Evolutionary conservation across 2,329 filamentous ascomycete species (phyloP).

Genomic region (Colletotrichum agaves): DNA sequence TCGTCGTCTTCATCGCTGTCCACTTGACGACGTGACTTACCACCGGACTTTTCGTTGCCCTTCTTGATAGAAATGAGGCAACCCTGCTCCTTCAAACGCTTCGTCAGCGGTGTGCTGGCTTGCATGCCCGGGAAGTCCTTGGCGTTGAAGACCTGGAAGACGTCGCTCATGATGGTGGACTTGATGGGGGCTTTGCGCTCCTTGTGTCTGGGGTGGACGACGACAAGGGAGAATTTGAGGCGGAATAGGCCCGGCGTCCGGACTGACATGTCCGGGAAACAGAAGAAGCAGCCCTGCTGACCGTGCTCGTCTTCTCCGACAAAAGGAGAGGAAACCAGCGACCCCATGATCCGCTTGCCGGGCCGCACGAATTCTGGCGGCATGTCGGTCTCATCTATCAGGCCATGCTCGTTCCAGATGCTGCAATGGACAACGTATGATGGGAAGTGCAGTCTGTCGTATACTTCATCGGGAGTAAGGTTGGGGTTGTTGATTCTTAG

Average conservation of each 20-base stretch:
- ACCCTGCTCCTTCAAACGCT: constrained; percentile 80
- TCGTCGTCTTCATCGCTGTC: constrained; percentile 60
- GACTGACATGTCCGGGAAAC: constrained; percentile 84
- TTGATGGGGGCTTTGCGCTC: constrained; percentile 64
- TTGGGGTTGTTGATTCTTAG: constrained; percentile 71
- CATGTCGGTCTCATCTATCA: constrained; percentile 76
- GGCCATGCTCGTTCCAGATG: constrained; percentile 76
- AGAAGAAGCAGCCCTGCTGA: constrained; percentile 83
- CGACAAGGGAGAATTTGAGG: constrained; percentile 78
- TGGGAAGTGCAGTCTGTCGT: constrained; percentile 65
- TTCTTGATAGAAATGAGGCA: constrained; percentile 90
- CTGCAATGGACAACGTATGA: constrained; percentile 81
- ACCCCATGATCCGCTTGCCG: constrained; percentile 82
- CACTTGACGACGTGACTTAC: constrained; percentile 48
- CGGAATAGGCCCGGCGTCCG: constrained; percentile 81
- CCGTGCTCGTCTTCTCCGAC: constrained; percentile 79
- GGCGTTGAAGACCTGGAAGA: constrained; percentile 84
- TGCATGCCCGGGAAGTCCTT: constrained; percentile 90
- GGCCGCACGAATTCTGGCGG: constrained; percentile 77
- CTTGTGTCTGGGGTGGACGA: constrained; percentile 70
- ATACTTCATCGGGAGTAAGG: constrained; percentile 64
- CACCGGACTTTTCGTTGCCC: constrained; percentile 73
- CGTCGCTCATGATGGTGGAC: constrained; percentile 69
- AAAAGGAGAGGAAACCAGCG: constrained; percentile 80
- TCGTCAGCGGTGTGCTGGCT: constrained; percentile 78